Evolutionary conservation across 352 stramenopile genomes (phyloP).

Genomic region (Phytopythium aichiense): DNA sequence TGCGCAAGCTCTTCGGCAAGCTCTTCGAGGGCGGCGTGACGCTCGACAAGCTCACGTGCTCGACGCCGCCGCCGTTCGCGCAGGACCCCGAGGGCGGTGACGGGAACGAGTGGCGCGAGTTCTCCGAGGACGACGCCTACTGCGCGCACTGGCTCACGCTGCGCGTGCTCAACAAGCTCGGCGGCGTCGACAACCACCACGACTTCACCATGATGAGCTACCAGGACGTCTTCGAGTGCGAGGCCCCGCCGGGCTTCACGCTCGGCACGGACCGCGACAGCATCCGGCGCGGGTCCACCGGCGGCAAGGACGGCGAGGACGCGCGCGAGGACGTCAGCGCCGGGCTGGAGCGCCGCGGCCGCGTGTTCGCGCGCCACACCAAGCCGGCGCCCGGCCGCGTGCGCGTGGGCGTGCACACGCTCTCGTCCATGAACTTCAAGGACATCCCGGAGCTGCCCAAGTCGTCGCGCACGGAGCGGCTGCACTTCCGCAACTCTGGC

Average conservation of each 20-base stretch:
- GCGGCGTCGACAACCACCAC: constrained; percentile 31
- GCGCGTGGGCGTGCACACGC: constrained; percentile 43
- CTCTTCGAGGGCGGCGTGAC: constrained; percentile 46
- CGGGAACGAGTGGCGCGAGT: constrained; percentile 25
- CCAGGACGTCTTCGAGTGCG: constrained; percentile 54
- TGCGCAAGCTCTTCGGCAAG: constrained; percentile 59
- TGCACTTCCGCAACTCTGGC: constrained; percentile 59
- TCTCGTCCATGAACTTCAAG: constrained; percentile 63
- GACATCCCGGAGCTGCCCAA: constrained; percentile 51
- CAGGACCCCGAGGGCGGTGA: constrained; percentile 21
- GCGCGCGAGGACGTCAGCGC: not conserved
- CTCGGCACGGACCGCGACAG: not conserved
- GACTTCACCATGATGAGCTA: constrained; percentile 75
- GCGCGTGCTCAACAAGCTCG: constrained; percentile 29
- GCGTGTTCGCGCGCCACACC: constrained; percentile 6
- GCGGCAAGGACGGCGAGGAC: not conserved
- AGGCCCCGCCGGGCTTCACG: constrained; percentile 12
- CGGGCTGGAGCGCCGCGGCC: not conserved
- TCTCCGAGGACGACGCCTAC: constrained; percentile 63
- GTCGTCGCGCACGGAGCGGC: constrained; percentile 32
- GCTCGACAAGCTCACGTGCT: constrained; percentile 60
- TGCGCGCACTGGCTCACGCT: constrained; percentile 66
- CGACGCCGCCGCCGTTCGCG: constrained; percentile 44
- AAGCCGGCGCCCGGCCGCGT: constrained; percentile 16
- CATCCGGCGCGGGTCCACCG: not conserved